Conservation (phyloP, 2,329 filamentous ascomycete species). For the Fusarium caatingaense region DNA sequence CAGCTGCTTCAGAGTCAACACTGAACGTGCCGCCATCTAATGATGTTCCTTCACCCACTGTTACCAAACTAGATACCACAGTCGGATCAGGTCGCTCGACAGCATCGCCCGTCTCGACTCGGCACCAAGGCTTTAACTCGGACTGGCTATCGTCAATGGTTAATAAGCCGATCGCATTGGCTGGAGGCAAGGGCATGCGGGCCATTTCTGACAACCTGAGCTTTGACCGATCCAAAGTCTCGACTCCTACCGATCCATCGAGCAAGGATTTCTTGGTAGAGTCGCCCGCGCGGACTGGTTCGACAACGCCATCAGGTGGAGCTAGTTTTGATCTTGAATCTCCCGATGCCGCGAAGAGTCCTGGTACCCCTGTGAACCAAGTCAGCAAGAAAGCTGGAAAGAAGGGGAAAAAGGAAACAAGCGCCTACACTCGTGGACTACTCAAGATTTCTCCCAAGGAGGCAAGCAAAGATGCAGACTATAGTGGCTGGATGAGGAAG, state of each 20-base stretch:
- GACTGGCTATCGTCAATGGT: constrained; percentile 67
- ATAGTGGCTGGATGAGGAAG: constrained; percentile 99
- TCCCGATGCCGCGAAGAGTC: constrained; percentile 70
- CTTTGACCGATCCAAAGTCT: constrained; percentile 65
- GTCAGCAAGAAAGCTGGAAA: constrained; percentile 64
- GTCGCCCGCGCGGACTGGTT: constrained; percentile 76
- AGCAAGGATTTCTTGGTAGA: constrained; percentile 52
- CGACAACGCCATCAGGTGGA: constrained; percentile 72
- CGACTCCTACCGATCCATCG: constrained; percentile 61
- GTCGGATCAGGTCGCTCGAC: constrained; percentile 53
- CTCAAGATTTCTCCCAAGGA: constrained; percentile 84
- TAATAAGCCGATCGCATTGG: constrained; percentile 62
- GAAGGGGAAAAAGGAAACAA: constrained; percentile 94
- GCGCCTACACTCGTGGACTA: constrained; percentile 89
- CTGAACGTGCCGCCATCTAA: constrained; percentile 64
- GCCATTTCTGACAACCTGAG: constrained; percentile 84
- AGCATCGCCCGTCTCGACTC: constrained; percentile 59
- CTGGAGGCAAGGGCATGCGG: constrained; percentile 75
- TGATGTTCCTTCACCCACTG: constrained; percentile 65
- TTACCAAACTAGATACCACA: constrained; percentile 69
- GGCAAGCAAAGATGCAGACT: constrained; percentile 88
- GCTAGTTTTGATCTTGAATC: constrained; percentile 85
- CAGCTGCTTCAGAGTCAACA: constrained; percentile 67
- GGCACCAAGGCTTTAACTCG: constrained; percentile 59
- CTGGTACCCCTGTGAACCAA: constrained; percentile 61